Evolutionary conservation across 129 eudicot genomes (phyloP).

Genomic region (sunflower (Helianthus annuus)): HanXRQr2.0-SUNRISE NC_035438.2:2819925-2820424

Average conservation of each 20-base stretch:
- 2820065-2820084: slow-evolving; percentile 56
- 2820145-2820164: slow-evolving; percentile 73
- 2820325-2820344: slow-evolving; percentile 91
- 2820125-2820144: slow-evolving; percentile 73
- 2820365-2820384: slow-evolving; percentile 95
- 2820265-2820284: slow-evolving; percentile 51
- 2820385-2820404: slow-evolving; percentile 46
- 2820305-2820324: slow-evolving; percentile 93
- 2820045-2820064: slow-evolving; percentile 92
- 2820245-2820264: neutral
- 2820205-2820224: slow-evolving; percentile 28
- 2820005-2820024: slow-evolving; percentile 92
- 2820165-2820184: slow-evolving; percentile 72
- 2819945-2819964: slow-evolving; percentile 93
- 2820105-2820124: slow-evolving; percentile 95
- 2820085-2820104: slow-evolving; percentile 64
- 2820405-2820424: neutral
- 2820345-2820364: slow-evolving; percentile 90
- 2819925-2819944: slow-evolving; percentile 95
- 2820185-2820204: slow-evolving; percentile 89
- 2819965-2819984: slow-evolving; percentile 84
- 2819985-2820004: slow-evolving; percentile 93
- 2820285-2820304: slow-evolving; percentile 90
- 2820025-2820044: slow-evolving; percentile 76
- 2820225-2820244: slow-evolving; percentile 9